Evolutionary conservation across 192 early-diverging fungal species (phyloP).

Genomic region (Diversispora eburnea): DNA sequence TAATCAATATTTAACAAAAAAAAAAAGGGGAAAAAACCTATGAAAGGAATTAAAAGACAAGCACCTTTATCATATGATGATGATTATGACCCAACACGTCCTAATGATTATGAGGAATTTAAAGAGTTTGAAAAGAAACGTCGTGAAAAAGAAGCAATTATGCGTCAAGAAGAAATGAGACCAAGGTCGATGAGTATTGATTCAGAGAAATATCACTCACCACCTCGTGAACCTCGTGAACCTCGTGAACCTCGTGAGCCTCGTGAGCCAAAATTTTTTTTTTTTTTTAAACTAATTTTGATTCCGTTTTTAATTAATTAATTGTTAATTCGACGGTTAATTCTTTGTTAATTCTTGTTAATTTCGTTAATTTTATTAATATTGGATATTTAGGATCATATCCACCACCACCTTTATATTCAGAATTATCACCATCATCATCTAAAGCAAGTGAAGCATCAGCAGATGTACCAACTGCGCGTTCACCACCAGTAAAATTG

Average conservation of each 20-base stretch:
- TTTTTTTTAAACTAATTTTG: too few species aligned
- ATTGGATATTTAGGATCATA: conserved; percentile 2
- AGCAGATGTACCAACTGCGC: conserved; percentile 3
- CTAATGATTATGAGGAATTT: conserved; percentile 70
- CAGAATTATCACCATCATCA: conserved; percentile 13
- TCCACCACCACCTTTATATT: conserved; percentile 34
- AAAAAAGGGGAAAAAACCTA: conserved; percentile 34
- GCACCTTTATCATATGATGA: conserved; percentile 44
- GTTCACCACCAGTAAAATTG: conserved; percentile 27
- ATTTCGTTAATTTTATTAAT: neutral
- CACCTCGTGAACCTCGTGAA: conserved; percentile 16
- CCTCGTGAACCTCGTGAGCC: neutral
- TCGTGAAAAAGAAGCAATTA: conserved; percentile 38
- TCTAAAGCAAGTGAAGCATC: neutral
- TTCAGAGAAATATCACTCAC: conserved; percentile 21
- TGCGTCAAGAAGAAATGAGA: conserved; percentile 21
- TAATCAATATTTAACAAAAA: neutral
- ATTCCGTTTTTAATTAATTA: too few species aligned
- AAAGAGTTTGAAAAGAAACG: conserved; percentile 53
- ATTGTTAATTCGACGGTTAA: too few species aligned
- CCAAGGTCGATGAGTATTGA: neutral
- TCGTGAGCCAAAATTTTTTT: too few species aligned
- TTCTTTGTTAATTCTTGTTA: neutral
- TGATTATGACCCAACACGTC: conserved; percentile 64
- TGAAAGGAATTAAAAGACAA: conserved; percentile 32